Evolutionary conservation across 1,139 yeast species (phyloP).

Genomic region (Taphrina wiesneri): DNA sequence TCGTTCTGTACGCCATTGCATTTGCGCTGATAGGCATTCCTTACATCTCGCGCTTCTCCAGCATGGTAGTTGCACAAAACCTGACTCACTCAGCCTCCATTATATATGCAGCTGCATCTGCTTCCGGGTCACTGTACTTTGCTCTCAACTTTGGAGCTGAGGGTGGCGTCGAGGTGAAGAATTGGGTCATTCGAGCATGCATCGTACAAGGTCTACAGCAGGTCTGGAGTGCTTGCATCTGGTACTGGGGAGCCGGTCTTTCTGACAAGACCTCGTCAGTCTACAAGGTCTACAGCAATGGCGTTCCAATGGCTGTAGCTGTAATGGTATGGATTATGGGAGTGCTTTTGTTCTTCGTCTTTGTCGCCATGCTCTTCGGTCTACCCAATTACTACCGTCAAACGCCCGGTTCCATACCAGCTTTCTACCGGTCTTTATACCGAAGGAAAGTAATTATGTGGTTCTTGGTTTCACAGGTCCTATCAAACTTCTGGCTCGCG

Average conservation of each 20-base stretch:
- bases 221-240: constrained; percentile 34
- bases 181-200: constrained; percentile 36
- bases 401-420: constrained; percentile 33
- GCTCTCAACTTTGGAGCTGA: constrained; percentile 36
- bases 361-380: constrained; percentile 25
- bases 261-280: constrained; percentile 9
- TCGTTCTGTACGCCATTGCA: constrained; percentile 25
- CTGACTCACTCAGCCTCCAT: constrained; percentile 24
- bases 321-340: constrained; percentile 30
- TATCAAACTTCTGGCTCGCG: constrained; percentile 35
- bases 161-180: constrained; percentile 29
- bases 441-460: constrained; percentile 34
- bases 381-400: constrained; percentile 34
- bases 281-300: constrained; percentile 15
- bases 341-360: constrained; percentile 5
- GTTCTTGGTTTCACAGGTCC: constrained; percentile 33
- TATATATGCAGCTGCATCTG: constrained; percentile 33
- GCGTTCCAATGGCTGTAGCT: constrained; percentile 15
- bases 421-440: constrained; percentile 29
- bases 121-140: constrained; percentile 34
- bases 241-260: constrained; percentile 34
- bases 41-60: constrained; percentile 1
- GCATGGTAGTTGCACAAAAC: neutral
- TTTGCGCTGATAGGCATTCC: constrained; percentile 32
- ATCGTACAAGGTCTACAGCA: constrained; percentile 35